Base-by-base conservation (phyloP, 805 yeast species). In the Kodamaea jinghongensis region DNA sequence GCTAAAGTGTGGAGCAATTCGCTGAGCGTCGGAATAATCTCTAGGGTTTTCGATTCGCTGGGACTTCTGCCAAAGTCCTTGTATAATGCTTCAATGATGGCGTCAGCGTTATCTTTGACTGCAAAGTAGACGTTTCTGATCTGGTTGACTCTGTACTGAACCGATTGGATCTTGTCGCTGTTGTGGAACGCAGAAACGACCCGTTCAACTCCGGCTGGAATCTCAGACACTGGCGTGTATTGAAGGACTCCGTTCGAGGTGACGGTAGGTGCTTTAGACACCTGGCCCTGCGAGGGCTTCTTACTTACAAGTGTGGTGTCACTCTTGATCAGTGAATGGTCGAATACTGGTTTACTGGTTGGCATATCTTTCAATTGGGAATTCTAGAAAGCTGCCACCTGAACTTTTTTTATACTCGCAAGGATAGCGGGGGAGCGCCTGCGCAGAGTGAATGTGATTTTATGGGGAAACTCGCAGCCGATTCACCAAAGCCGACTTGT, bases 61-160 rank as follows among this genome's bases (percentile, higher is more conserved):
- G 65, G 61, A 1, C 85, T 58, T 42, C 91, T 75, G 58, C 81
- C 72, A 60, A 89, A 79, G 54, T 91, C 98, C 46, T 68, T 55
- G 15, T 62, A 46, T 46, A 89, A 61, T 0, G 95, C 89, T 2
- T 65, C 74, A 28, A 71, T 59, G 27, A 91, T 51, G 9, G 55
- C 63, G 3, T 76, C 79, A 37, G 65, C 70, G 52, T 81, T 71
- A 55, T 84, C 89, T 44, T 68, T 62, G 12, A 89, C 41, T 2
- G 77, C 81, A 49, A 71, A 81, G 63, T 82, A 84, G 13, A 89
- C 52, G 51, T 81, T 78, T 42, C 87, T 71, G 48, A 89, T 71
- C 55, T 80, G 86, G 39, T 76, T 67, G 48, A 76, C 67, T 35
- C 96, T 71, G 54, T 53, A 73, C 45, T 71, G 76, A 36, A 81